phyloP scores from a whole-genome alignment of 2,329 filamentous ascomycete genomes.

The Curvularia sp. region DNA sequence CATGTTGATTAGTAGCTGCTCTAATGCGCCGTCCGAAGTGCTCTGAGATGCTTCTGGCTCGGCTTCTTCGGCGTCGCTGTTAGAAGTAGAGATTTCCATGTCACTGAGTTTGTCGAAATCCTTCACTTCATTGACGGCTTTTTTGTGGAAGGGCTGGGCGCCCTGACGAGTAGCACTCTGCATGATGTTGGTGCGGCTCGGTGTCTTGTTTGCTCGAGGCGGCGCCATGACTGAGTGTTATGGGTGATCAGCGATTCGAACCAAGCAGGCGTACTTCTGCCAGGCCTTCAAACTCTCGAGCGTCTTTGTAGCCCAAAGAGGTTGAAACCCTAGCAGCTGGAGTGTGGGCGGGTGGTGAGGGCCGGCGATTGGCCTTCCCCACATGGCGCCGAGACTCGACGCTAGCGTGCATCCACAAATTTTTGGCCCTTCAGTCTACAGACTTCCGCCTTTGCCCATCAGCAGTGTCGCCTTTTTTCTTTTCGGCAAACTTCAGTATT shows the following conservation, averaged over 20 bases:
- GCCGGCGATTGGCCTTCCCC: slow-evolving; percentile 19
- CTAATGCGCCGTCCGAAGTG: slow-evolving; percentile 16
- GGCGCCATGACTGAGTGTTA: slow-evolving; percentile 26
- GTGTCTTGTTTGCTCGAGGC: slow-evolving; percentile 20
- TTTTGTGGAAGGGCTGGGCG: slow-evolving; percentile 15
- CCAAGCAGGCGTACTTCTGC: background rate
- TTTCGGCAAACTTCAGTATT: slow-evolving; percentile 10
- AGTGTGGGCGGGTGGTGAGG: background rate
- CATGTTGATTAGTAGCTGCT: slow-evolving; percentile 32
- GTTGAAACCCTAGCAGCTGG: slow-evolving; percentile 5
- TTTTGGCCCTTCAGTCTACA: slow-evolving; percentile 27
- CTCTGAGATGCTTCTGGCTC: slow-evolving; percentile 15
- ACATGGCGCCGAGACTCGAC: slow-evolving; percentile 41
- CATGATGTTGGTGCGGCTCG: slow-evolving; percentile 10
- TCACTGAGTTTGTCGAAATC: slow-evolving; percentile 14
- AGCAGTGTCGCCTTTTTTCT: background rate
- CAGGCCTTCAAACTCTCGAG: background rate
- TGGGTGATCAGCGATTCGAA: slow-evolving; percentile 1
- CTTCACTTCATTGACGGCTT: slow-evolving; percentile 8
- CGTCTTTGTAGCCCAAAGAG: background rate
- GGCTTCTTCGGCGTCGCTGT: slow-evolving; percentile 8
- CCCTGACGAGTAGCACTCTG: slow-evolving; percentile 18
- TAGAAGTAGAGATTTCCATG: slow-evolving; percentile 13
- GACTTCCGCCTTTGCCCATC: slow-evolving; percentile 25
- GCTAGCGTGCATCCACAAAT: slow-evolving; percentile 42